Evolutionary conservation across 176 grass and related monocot species (phyloP).

Genomic region (Oryza nivara): DNA sequence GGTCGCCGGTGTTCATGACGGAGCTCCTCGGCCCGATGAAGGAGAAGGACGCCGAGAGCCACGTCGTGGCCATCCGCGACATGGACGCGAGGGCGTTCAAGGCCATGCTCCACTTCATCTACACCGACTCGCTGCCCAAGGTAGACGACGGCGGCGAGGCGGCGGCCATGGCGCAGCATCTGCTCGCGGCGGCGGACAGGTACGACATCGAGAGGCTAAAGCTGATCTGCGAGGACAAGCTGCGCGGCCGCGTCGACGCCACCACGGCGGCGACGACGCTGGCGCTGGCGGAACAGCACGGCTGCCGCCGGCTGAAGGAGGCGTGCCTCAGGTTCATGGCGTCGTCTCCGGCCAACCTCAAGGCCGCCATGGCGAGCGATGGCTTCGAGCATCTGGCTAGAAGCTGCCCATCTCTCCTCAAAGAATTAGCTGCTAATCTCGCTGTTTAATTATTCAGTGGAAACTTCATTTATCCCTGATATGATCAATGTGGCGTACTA

Average conservation of each 20-base stretch:
- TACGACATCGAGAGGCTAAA: constrained; percentile 43
- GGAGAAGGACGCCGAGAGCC: neutral
- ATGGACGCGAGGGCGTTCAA: constrained; percentile 42
- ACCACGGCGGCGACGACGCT: neutral
- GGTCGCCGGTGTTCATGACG: constrained; percentile 40
- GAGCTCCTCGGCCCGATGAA: constrained; percentile 24
- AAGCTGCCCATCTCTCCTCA: neutral
- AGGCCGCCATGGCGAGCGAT: neutral
- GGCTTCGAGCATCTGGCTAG: neutral
- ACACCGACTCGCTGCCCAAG: constrained; percentile 33
- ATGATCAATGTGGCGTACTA: too few species aligned
- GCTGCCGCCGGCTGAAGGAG: neutral
- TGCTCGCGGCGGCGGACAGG: constrained; percentile 43
- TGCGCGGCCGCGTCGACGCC: neutral
- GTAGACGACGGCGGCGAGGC: neutral
- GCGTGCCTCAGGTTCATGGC: constrained; percentile 25
- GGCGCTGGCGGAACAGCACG: neutral
- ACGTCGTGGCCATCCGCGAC: constrained; percentile 18
- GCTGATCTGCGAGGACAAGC: constrained; percentile 35
- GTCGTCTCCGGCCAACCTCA: neutral
- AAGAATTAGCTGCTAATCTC: too few species aligned
- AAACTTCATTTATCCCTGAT: too few species aligned
- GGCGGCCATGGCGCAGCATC: constrained; percentile 2
- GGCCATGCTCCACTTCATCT: constrained; percentile 49
- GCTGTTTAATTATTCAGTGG: too few species aligned